A percentile compares a stretch with the other conserved stretches of the same genome.
Evolutionary conservation across 108 stramenopile genomes (phyloP).

Genomic region (Aurantiochytrium sp.): DNA sequence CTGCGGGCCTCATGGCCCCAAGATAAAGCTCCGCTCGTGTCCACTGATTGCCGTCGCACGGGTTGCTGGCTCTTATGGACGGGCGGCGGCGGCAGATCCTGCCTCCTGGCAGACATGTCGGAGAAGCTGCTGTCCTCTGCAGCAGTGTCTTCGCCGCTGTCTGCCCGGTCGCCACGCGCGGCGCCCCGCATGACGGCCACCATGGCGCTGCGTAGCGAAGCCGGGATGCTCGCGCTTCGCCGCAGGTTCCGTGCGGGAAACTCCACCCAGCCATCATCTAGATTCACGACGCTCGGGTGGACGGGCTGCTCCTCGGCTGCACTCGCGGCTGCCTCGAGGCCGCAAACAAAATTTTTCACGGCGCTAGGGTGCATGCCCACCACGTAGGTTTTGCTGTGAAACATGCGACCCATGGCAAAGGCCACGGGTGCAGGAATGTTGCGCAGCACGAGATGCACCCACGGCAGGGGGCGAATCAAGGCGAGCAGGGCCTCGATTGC

Average conservation of each 20-base stretch:
- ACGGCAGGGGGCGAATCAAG: not conserved
- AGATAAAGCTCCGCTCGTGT: not conserved
- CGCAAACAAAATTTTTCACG: not conserved
- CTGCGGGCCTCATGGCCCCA: not conserved
- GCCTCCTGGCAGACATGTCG: too few relatives aligned
- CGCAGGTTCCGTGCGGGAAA: not conserved
- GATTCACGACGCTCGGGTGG: not conserved
- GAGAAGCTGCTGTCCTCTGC: too few relatives aligned
- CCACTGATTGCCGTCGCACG: not conserved
- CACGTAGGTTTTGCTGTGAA: not conserved
- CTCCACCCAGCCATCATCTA: conserved; percentile 16
- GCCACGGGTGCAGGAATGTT: not conserved
- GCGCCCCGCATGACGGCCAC: not conserved
- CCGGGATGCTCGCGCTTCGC: not conserved
- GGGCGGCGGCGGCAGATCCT: too few relatives aligned
- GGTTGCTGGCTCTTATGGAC: too few relatives aligned
- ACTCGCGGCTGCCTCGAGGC: not conserved
- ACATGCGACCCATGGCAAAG: not conserved
- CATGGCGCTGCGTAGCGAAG: not conserved
- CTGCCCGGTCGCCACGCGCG: too few relatives aligned
- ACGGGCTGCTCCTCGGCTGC: not conserved
- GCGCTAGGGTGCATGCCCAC: conserved; percentile 8
- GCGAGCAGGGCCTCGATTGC: not conserved
- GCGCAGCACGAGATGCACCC: not conserved
- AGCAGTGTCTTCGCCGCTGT: too few relatives aligned